phyloP scores from a whole-genome alignment of 2,329 filamentous ascomycete species.

The Alternaria longipes region DNA sequence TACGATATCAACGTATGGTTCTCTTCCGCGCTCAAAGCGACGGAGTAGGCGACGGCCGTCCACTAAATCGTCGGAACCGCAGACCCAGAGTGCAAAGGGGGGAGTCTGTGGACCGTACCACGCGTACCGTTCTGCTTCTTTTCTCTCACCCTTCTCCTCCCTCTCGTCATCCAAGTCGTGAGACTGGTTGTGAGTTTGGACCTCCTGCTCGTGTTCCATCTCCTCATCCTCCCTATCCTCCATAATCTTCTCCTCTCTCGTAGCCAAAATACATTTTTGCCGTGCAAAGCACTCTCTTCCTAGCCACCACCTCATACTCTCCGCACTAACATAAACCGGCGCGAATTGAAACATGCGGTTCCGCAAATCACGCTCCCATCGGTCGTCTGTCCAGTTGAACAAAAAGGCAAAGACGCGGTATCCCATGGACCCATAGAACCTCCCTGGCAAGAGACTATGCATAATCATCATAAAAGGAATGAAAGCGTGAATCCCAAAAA shows the following conservation, averaged over 20 bases:
- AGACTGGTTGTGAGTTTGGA: conserved; percentile 7
- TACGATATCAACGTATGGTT: conserved; percentile 82
- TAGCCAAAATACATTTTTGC: conserved; percentile 87
- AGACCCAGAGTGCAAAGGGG: conserved; percentile 88
- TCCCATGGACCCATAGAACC: conserved; percentile 80
- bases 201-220: conserved; percentile 34
- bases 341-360: conserved; percentile 91
- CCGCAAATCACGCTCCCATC: conserved; percentile 83
- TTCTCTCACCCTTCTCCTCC: conserved; percentile 43
- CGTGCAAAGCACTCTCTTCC: conserved; percentile 84
- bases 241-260: conserved; percentile 72
- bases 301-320: conserved; percentile 96
- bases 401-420: conserved; percentile 91
- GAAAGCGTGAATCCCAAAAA: conserved; percentile 93
- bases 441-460: conserved; percentile 71
- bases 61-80: conserved; percentile 82
- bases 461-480: conserved; percentile 93
- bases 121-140: conserved; percentile 58
- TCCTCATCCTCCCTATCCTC: conserved; percentile 63
- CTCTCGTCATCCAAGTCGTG: conserved; percentile 26
- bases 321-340: conserved; percentile 87
- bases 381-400: conserved; percentile 84
- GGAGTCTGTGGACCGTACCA: conserved; percentile 86
- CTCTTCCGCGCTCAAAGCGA: conserved; percentile 77
- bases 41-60: conserved; percentile 79